phyloP scores from a whole-genome alignment of 2,329 filamentous ascomycete genomes.

The Penicillium sp. region DNA sequence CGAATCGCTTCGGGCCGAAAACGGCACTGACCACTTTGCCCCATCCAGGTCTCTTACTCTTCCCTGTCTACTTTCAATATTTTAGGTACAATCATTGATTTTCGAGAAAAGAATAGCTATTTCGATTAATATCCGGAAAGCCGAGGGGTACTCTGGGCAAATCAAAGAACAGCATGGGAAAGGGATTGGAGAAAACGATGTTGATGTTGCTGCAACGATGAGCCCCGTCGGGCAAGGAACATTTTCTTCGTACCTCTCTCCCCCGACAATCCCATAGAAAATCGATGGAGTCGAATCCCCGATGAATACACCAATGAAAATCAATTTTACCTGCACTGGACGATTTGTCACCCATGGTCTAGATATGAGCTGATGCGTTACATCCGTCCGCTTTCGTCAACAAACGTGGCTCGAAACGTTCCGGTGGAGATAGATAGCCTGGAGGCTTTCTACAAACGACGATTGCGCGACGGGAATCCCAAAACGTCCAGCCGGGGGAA shows the following conservation, averaged over 20 bases:
- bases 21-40: conserved; percentile 1
- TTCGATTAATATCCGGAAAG: too few relatives aligned
- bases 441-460: neutral
- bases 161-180: too few relatives aligned
- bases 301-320: neutral
- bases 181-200: neutral
- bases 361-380: neutral
- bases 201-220: neutral
- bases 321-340: neutral
- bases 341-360: neutral
- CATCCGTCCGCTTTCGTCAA: conserved; percentile 1
- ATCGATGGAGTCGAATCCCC: neutral
- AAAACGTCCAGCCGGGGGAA: neutral
- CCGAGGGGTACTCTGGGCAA: too few relatives aligned
- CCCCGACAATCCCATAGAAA: neutral
- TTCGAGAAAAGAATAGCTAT: too few relatives aligned
- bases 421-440: neutral
- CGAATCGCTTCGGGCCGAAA: neutral
- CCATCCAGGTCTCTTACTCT: neutral
- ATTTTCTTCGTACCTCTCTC: neutral
- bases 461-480: neutral
- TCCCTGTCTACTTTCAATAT: neutral
- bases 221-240: neutral
- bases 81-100: too few relatives aligned
- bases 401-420: neutral